Evolutionary conservation across 257 asterid species (phyloP), one percentile per base, ranked within the genome.

Genomic region (Salvia miltiorrhiza): DNA sequence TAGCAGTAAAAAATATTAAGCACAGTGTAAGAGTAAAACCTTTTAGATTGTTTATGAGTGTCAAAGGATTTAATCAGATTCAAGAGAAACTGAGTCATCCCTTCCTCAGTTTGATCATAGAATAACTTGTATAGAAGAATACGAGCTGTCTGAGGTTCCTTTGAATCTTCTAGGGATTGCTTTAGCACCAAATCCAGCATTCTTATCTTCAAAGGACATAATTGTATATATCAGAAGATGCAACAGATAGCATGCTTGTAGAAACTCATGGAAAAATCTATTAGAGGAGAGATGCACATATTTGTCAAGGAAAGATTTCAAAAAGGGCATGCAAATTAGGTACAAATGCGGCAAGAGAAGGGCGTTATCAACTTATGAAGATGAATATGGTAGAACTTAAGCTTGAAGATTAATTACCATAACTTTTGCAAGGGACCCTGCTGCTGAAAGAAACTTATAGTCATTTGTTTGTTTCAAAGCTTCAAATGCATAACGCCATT

Each of bases 81-180:
- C 85, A 94, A 75, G 70, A 90, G 88, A 81, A 89, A 90, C 65
- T 69, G 88, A 37, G 96, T 91, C 96, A 94, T 81, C 77, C 97
- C 97, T 77, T 87, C 97, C 75, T 94, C 99, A 32, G 99, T 94
- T 82, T 94, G 99, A 85, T 94, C 96, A 61, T 94, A 94, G 81
- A 94, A 90, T 80, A 94, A 81, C 88, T 94, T 94, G 90, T 90
- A 94, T 48, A 94, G 95, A 75, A 91, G 97, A 80, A 89, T 65
- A 11, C 99, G 93, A 56, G 96, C 94, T 43, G 91, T 94, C 84
- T 85, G 94, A 79, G 88, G 84, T 80, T 94, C 99, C 81, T 71
- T 84, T 19, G 97, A 91, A 78, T 89, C 96, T 82, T 87, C 93
- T 50, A 80, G 76, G 65, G 93, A 86, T 81, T 79, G 84, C 82